These are phyloP conservation scores for Dryas octopetala DNA, from an alignment of 306 rosid genomes.

Conservation along the genomic window DNA sequence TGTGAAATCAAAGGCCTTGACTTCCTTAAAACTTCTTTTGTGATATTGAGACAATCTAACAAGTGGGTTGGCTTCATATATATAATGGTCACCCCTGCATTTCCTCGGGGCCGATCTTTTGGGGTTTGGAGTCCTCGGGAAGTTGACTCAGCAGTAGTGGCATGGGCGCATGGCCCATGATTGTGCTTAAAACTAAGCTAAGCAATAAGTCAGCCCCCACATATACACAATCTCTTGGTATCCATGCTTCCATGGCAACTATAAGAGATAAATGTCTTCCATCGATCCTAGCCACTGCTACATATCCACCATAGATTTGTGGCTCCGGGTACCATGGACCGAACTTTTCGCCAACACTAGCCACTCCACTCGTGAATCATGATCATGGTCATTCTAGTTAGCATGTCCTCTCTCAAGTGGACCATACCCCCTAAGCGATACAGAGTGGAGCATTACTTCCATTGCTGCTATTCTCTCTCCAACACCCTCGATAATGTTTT, in stretches of 20 bases:
- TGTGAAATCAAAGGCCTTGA: conserved; percentile 3
- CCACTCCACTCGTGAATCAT: conserved; percentile 2
- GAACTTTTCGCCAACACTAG: background rate
- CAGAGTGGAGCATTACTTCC: background rate
- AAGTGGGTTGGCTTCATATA: background rate
- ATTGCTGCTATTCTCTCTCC: background rate
- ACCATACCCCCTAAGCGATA: background rate
- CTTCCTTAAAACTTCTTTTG: conserved; percentile 6
- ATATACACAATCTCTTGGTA: background rate
- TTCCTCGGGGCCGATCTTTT: conserved; percentile 23
- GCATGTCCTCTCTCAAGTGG: background rate
- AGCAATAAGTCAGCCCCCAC: conserved; percentile 5
- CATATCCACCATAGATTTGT: background rate
- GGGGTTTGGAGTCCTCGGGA: background rate
- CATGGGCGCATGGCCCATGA: conserved; percentile 16
- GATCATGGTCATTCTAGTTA: background rate
- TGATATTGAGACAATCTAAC: background rate
- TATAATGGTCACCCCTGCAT: conserved; percentile 7
- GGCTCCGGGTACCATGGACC: conserved; percentile 7
- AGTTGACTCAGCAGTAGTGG: conserved; percentile 13
- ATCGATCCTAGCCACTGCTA: no score
- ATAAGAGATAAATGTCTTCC: no score
- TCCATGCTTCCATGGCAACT: background rate
- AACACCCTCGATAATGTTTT: no score
- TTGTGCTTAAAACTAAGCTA: background rate